Base-by-base conservation (phyloP, 441 rosid species). In the Eruca vesicaria region DNA sequence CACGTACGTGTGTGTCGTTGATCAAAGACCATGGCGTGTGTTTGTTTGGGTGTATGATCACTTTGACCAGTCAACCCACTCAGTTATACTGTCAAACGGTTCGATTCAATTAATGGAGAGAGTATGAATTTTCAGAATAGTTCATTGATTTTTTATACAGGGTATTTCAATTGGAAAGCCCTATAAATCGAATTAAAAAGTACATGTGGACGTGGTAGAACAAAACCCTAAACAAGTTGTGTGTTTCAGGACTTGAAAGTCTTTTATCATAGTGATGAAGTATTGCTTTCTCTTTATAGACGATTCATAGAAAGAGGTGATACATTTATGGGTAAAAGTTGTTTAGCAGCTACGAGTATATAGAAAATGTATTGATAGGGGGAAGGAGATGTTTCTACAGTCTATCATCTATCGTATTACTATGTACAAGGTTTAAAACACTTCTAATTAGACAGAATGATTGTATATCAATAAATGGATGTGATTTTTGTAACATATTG, bases 1-100 rank as follows among this genome's bases (percentile, higher is more conserved):
- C 80, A 77, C 80, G 80, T 77, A 77, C 80, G 80, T 77, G 76
- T 71, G 18, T 41, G 18, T 41, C 23, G 62, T n/a, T 64, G 69
- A 68, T 52, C 33, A 55, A 23, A 28, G 59, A 69, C 55, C 69
- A 69, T 62, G 69, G 69, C 69, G 16, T 14, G 50, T 45, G 74
- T 63, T 64, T 61, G 72, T 55, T 7, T 38, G 9, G 26, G 35
- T 61, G 57, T 65, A 31, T 56, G 71, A 59, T 7, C 20, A 11
- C 59, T 77, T 68, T 77, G 80, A 77, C 80, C 72, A 59, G 80
- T 77, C 80, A 77, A 71, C 23, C 18, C 38, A 19, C 65, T 53
- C 70, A 28, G 1, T 9, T n/a, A 33, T 28, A 2, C 31, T 28
- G 7, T 29, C 28, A 31, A n/a, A 45, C 0, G 10, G 2, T 38